Conservation (phyloP, 1,139 yeast genomes). For the Yueomyces sp. region DNA sequence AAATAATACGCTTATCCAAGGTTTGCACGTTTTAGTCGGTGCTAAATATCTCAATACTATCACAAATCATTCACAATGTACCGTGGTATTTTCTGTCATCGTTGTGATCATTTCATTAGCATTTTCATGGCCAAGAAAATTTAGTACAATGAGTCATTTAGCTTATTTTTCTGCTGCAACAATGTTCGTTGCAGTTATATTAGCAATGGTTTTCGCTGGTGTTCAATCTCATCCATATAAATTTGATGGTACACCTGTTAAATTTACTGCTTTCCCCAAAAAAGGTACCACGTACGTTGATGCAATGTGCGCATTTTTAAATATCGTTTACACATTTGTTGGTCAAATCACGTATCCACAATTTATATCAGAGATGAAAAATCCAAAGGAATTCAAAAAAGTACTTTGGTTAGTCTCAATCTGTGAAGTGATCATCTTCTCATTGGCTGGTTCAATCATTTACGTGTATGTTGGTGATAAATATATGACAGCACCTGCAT, state of each 20-base stretch:
- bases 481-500: conserved; percentile 47
- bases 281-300: conserved; percentile 40
- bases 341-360: conserved; percentile 55
- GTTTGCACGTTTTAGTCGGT: conserved; percentile 46
- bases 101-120: conserved; percentile 36
- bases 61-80: conserved; percentile 37
- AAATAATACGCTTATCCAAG: conserved; percentile 46
- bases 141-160: conserved; percentile 37
- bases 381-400: conserved; percentile 45
- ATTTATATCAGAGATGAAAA: conserved; percentile 47
- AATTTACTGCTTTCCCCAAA: conserved; percentile 36
- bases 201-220: conserved; percentile 43
- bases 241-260: conserved; percentile 30
- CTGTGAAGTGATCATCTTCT: conserved; percentile 36
- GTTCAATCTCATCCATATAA: conserved; percentile 37
- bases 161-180: conserved; percentile 43
- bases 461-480: conserved; percentile 46
- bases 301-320: conserved; percentile 45
- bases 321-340: conserved; percentile 49
- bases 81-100: conserved; percentile 39
- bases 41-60: conserved; percentile 48
- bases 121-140: conserved; percentile 44
- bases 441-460: conserved; percentile 42
- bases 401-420: conserved; percentile 41
- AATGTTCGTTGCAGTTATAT: conserved; percentile 43